Conservation (phyloP, 306 rosid species). For the Quercus alba region DNA sequence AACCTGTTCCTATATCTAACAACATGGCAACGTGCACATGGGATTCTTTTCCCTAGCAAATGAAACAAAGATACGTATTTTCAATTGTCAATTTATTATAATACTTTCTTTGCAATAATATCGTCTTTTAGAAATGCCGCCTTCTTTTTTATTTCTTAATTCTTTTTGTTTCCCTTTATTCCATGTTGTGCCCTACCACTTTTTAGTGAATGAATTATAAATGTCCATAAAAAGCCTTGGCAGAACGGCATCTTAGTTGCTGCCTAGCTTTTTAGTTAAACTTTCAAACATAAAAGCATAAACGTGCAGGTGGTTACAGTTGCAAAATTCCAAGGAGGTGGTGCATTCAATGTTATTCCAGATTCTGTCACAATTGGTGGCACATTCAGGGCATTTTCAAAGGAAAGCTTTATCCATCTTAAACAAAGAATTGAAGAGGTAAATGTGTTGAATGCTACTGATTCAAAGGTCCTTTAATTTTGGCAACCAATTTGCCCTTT, state of each 20-base stretch:
- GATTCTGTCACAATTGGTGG: conserved; percentile 59
- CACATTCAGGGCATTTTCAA: conserved; percentile 54
- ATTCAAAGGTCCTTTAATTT: neutral
- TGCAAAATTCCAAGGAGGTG: conserved; percentile 58
- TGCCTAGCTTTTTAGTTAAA: too few relatives aligned
- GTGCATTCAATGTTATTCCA: conserved; percentile 60
- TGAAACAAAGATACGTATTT: neutral
- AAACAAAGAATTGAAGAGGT: conserved; percentile 43
- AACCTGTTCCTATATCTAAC: neutral
- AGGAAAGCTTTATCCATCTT: conserved; percentile 35
- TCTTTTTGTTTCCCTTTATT: too few relatives aligned
- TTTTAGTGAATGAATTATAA: too few relatives aligned
- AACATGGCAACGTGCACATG: too few relatives aligned
- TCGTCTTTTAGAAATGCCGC: neutral
- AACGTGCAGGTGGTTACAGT: conserved; percentile 50
- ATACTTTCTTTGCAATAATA: neutral
- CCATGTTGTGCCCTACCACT: too few relatives aligned
- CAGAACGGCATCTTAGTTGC: too few relatives aligned
- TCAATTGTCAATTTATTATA: neutral
- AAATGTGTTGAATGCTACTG: neutral
- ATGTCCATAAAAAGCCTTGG: too few relatives aligned
- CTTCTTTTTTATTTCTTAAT: too few relatives aligned
- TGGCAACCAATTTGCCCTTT: too few relatives aligned
- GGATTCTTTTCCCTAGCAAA: neutral
- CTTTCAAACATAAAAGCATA: too few relatives aligned